Evolutionary conservation across 345 rosid species (phyloP).

Genomic region (Garcia nutans): DNA sequence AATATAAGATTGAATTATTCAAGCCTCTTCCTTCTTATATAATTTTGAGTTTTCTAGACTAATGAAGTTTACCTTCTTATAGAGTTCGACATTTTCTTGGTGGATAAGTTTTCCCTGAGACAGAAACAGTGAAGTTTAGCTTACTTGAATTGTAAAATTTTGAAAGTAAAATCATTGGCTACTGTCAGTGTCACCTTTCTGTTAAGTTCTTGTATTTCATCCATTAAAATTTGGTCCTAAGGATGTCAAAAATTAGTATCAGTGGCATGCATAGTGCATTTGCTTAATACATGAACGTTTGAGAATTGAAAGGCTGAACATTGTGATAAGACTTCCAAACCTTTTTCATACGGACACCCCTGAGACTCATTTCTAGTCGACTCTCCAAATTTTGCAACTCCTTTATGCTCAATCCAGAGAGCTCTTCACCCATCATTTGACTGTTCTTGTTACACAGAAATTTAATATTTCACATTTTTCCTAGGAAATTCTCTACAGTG

Average conservation of each 20-base stretch:
- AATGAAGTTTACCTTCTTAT: conserved; percentile 63
- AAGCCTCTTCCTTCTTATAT: conserved; percentile 39
- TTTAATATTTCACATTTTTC: conserved; percentile 6
- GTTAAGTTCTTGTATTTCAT: conserved; percentile 57
- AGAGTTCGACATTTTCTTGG: conserved; percentile 65
- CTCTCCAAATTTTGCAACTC: conserved; percentile 61
- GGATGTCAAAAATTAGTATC: conserved; percentile 11
- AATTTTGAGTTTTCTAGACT: conserved; percentile 48
- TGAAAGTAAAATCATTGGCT: conserved; percentile 6
- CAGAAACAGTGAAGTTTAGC: conserved; percentile 21
- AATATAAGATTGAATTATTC: conserved; percentile 7
- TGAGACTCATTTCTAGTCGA: conserved; percentile 53
- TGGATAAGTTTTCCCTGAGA: conserved; percentile 59
- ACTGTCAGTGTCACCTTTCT: conserved; percentile 41
- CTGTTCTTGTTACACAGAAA: conserved; percentile 37
- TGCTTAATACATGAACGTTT: conserved; percentile 2
- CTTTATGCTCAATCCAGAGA: conserved; percentile 51
- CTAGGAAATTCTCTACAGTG: not conserved
- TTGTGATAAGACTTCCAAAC: conserved; percentile 31
- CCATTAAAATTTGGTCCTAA: conserved; percentile 64
- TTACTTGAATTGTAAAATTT: conserved; percentile 19
- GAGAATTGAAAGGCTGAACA: conserved; percentile 12
- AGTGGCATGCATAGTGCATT: conserved; percentile 10
- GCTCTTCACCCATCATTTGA: conserved; percentile 80
- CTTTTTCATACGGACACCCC: conserved; percentile 58